Conservation (phyloP, 768 basidiomycete species). For the Chalciporus pseudorubinellus region DNA sequence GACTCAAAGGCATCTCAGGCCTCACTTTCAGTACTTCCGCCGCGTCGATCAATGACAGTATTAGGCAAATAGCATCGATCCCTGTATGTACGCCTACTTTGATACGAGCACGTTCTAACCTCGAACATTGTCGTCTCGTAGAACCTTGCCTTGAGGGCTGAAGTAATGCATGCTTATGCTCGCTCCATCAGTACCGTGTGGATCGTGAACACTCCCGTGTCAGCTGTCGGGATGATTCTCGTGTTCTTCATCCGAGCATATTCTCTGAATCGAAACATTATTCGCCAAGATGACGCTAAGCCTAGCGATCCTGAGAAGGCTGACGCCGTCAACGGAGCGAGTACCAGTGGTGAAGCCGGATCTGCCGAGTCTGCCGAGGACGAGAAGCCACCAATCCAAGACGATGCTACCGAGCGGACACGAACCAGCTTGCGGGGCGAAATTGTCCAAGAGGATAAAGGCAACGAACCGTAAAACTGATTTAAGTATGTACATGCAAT, state of each 20-base stretch:
- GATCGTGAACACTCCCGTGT: slow-evolving; percentile 36
- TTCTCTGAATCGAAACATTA: slow-evolving; percentile 30
- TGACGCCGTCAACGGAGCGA: neutral
- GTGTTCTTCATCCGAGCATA: slow-evolving; percentile 36
- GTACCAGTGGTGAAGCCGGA: neutral
- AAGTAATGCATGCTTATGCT: slow-evolving; percentile 38
- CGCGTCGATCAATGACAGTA: slow-evolving; percentile 45
- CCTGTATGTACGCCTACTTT: slow-evolving; percentile 16
- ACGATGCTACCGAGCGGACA: slow-evolving; percentile 2
- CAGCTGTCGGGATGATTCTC: slow-evolving; percentile 32
- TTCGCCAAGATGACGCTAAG: slow-evolving; percentile 12
- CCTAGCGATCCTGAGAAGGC: slow-evolving; percentile 33
- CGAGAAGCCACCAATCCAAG: neutral
- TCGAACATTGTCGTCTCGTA: slow-evolving; percentile 15
- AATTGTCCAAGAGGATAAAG: neutral
- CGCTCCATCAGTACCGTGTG: slow-evolving; percentile 38
- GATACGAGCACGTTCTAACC: slow-evolving; percentile 3
- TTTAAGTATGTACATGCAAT: too few relatives aligned
- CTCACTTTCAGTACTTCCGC: slow-evolving; percentile 40
- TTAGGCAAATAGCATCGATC: slow-evolving; percentile 41
- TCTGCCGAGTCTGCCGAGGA: neutral
- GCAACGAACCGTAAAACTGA: too few relatives aligned
- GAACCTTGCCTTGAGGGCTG: slow-evolving; percentile 27
- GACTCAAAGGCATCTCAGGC: slow-evolving; percentile 15
- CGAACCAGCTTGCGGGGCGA: neutral